A percentile compares a stretch with the other conserved stretches of the same genome.
phyloP scores from a whole-genome alignment of 1,284 basidiomycete species.

The Melampsora larici-populina region DNA sequence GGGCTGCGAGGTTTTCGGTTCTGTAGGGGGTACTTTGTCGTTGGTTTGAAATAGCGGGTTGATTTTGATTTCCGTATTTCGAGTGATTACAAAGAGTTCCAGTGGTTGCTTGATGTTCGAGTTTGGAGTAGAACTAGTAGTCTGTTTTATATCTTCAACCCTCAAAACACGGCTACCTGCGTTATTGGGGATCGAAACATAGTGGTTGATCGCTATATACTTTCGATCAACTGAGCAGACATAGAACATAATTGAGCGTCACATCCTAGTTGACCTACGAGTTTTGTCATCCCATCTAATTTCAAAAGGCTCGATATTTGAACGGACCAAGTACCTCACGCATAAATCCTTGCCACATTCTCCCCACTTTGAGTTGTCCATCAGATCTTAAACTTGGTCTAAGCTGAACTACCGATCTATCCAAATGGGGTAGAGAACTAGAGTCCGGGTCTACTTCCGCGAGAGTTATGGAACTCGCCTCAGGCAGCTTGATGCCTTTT shows the following conservation, averaged over 20 bases:
- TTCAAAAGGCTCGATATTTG: not conserved
- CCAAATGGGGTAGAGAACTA: not conserved
- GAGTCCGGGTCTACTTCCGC: not conserved
- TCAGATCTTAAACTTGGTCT: not conserved
- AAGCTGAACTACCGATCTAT: not conserved
- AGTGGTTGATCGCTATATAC: conserved; percentile 30
- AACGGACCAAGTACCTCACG: conserved; percentile 28
- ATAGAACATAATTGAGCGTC: not conserved
- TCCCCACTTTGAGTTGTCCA: not conserved
- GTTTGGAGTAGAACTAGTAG: not conserved
- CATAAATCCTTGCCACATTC: conserved; percentile 17
- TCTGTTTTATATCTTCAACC: not conserved
- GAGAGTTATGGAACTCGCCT: conserved; percentile 9
- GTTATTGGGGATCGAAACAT: conserved; percentile 16
- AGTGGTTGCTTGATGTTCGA: not conserved
- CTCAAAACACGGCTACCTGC: not conserved
- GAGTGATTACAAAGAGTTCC: conserved; percentile 23
- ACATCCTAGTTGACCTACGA: no score
- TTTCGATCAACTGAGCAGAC: conserved; percentile 24
- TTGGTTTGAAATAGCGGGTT: not conserved
- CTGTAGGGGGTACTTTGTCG: not conserved
- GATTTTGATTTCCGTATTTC: conserved; percentile 10
- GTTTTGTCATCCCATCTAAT: not conserved
- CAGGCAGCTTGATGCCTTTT: conserved; percentile 23
- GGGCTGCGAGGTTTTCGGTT: not conserved